These are phyloP conservation scores for Solanum clarkiae DNA, from an alignment of 257 asterid species.

Conservation along the genomic window DNA sequence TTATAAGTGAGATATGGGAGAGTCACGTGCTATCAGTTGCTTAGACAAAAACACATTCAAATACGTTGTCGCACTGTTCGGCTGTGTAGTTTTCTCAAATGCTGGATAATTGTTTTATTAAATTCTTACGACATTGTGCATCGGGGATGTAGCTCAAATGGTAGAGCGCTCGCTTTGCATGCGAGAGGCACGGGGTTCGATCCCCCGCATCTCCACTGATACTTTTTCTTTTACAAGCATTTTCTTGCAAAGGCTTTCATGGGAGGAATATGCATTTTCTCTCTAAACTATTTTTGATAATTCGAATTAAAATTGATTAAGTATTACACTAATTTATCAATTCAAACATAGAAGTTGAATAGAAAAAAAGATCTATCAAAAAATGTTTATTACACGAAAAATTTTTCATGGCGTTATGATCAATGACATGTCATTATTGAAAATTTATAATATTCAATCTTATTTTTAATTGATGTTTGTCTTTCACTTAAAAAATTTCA, in stretches of 20 bases:
- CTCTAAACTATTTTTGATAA: too few species aligned
- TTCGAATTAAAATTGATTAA: too few species aligned
- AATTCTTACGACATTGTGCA: too few species aligned
- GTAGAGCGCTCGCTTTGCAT: slow-evolving; percentile 99
- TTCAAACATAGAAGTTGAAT: background rate
- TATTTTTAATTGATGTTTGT: background rate
- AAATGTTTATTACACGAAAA: background rate
- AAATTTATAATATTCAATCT: background rate
- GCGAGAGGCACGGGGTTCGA: slow-evolving; percentile 99
- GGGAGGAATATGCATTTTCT: too few species aligned
- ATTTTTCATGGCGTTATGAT: background rate
- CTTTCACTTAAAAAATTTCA: background rate
- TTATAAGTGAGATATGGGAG: too few species aligned
- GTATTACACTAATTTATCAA: too few species aligned
- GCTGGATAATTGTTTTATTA: too few species aligned
- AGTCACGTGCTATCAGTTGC: background rate
- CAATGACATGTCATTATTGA: background rate
- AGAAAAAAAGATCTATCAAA: background rate
- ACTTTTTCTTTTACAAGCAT: too few species aligned
- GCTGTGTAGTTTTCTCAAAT: too few species aligned
- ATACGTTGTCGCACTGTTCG: background rate
- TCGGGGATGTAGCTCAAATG: slow-evolving; percentile 97
- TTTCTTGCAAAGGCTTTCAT: too few species aligned
- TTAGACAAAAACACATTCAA: background rate
- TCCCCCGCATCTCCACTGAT: slow-evolving; percentile 56